These are phyloP conservation scores for Colletotrichum sp. DNA, from an alignment of 2,329 filamentous ascomycete species.

Conservation along the genomic window DNA sequence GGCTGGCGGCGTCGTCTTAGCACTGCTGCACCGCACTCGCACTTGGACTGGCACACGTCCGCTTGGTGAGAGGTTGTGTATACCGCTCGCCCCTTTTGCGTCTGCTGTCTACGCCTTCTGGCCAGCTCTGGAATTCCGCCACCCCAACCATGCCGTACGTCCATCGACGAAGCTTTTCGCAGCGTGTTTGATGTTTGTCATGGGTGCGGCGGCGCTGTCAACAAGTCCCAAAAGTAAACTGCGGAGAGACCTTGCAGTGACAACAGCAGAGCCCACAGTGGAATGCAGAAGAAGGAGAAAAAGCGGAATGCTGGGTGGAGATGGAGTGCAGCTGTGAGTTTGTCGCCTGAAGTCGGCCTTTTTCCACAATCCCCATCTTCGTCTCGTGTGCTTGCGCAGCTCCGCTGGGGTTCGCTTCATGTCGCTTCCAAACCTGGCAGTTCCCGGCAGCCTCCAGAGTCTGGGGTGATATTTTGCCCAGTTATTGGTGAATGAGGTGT, in stretches of 20 bases:
- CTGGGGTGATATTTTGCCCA: background rate
- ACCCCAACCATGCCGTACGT: background rate
- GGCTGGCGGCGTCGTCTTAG: background rate
- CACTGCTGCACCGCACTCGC: background rate
- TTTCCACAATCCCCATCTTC: background rate
- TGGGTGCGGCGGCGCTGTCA: background rate
- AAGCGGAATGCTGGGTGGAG: conserved; percentile 1
- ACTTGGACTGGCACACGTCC: background rate
- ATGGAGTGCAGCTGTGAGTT: background rate
- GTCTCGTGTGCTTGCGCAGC: conserved; percentile 10
- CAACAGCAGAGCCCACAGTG: background rate
- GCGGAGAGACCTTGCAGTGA: background rate
- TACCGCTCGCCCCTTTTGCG: background rate
- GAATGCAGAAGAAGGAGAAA: background rate
- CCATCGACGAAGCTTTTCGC: conserved; percentile 4
- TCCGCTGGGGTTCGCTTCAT: conserved; percentile 3
- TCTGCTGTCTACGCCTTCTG: background rate
- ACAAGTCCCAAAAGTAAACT: background rate
- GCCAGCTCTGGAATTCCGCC: background rate
- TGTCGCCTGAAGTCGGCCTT: background rate
- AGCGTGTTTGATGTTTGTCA: conserved; percentile 12
- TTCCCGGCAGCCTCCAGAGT: background rate
- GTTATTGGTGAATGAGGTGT: background rate
- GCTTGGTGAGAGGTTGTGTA: background rate
- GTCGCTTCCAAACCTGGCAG: background rate